Percentiles rank a stretch among this genome's conserved stretches.
These are phyloP conservation scores for Zoysia pacifica DNA, from an alignment of 176 grass and related monocot species.

Conservation along the genomic window DNA sequence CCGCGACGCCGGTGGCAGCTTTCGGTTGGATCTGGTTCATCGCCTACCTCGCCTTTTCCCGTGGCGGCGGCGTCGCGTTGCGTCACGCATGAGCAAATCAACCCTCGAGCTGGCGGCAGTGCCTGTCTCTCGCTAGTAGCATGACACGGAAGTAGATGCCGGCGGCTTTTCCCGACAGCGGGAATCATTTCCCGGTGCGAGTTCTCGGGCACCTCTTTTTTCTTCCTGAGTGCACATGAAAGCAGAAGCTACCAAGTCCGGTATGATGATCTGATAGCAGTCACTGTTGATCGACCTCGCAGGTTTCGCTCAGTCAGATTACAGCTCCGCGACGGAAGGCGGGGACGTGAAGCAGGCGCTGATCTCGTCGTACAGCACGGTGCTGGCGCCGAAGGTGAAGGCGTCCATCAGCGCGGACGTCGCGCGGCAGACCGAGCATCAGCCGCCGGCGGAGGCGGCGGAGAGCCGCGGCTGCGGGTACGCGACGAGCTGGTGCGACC, in stretches of 20 bases:
- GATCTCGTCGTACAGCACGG: constrained; percentile 66
- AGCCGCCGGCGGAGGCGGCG: not conserved
- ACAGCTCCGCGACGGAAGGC: constrained; percentile 43
- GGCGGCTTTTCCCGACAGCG: too few species aligned
- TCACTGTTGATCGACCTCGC: not conserved
- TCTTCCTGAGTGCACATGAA: too few species aligned
- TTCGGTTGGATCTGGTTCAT: constrained; percentile 34
- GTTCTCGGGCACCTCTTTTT: too few species aligned
- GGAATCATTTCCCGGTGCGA: too few species aligned
- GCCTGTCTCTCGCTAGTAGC: constrained; percentile 38
- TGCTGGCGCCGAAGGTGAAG: constrained; percentile 63
- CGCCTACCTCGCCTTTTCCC: not conserved
- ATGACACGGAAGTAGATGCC: not conserved
- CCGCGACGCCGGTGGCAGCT: constrained; percentile 26
- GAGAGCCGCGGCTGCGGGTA: constrained; percentile 33
- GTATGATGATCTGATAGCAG: too few species aligned
- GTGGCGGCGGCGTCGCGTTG: not conserved
- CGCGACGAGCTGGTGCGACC: constrained; percentile 58
- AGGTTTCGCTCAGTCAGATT: constrained; percentile 81
- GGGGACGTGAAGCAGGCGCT: constrained; percentile 67
- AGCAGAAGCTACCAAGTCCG: too few species aligned
- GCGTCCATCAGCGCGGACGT: constrained; percentile 41
- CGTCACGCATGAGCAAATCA: not conserved
- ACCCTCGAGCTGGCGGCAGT: not conserved
- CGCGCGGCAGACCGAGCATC: not conserved